Base-by-base conservation (phyloP, 306 rosid species). In the Rosa rugosa region DNA sequence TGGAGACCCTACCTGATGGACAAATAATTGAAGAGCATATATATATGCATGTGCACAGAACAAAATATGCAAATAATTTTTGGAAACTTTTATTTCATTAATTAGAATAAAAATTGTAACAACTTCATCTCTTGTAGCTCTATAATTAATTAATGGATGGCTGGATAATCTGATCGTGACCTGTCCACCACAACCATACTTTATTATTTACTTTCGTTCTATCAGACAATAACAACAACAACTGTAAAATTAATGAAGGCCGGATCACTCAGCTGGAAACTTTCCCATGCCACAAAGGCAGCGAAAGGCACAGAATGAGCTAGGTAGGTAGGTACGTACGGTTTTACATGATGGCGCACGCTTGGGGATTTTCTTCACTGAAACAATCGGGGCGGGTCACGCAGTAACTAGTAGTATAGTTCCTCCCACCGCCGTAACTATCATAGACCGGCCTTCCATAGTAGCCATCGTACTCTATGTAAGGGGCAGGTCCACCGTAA, bases 301-400 rank as follows among this genome's bases (percentile, higher is more conserved):
- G 41, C 1, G 7, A 14, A 3, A 11, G n/a, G 9, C 17, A 18
- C 1, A 59, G 13, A 14, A 2, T 31, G 4, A 27, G 27, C 27
- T 27, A 23, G 34, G 36, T 27, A 59, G 65, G 36, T 27, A 59
- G 65, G 42, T 31, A 13, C 0, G 20, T 0, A 11, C 17, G 70
- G 13, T 38, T 22, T 87, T 85, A 92, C 98, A 93, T 90, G 5
- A 90, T 62, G 12, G 41, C 42, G 78, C 98, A 89, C 8, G 77
- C 94, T 0, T 72, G 1, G 5, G 90, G 49, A 50, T 85, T 87
- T 69, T 90, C 91, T 31, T 91, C 94, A 56, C 81, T 85, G 65
- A 83, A 76, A 47, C 84, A 87, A 34, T 90, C 91, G 12, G 87
- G 72, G 0, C 81, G 90, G 56, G 82, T 82, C 12, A 11, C 77